Conservation (phyloP, 306 rosid species). For the Prunus campanulata region DNA sequence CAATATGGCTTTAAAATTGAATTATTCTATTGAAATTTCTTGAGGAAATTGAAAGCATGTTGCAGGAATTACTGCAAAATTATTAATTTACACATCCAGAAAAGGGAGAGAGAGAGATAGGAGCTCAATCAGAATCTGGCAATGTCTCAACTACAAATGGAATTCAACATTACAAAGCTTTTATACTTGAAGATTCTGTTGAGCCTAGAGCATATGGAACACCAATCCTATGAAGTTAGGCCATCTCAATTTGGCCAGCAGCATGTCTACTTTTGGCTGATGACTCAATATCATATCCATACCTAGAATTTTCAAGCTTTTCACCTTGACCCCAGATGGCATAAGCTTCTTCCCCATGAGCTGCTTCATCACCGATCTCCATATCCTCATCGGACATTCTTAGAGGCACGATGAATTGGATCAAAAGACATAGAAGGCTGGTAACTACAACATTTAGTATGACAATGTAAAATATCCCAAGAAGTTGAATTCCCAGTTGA, state of each 20-base stretch:
- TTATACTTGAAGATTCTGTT: background rate
- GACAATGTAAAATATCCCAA: conserved; percentile 25
- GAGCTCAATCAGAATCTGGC: background rate
- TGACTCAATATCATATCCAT: conserved; percentile 8
- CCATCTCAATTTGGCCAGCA: conserved; percentile 30
- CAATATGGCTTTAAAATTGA: background rate
- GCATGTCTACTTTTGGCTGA: background rate
- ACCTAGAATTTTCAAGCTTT: conserved; percentile 23
- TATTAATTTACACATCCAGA: background rate
- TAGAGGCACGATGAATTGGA: conserved; percentile 30
- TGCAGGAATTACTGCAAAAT: background rate
- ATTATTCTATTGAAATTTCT: background rate
- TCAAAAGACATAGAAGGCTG: conserved; percentile 26
- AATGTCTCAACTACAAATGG: background rate
- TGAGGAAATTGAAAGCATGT: background rate
- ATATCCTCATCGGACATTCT: conserved; percentile 41
- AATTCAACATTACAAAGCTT: conserved; percentile 5
- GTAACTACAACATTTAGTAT: conserved; percentile 27
- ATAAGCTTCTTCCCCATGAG: conserved; percentile 47
- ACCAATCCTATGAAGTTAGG: background rate
- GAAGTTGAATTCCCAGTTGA: conserved; percentile 32
- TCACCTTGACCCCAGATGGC: conserved; percentile 50
- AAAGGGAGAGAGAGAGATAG: background rate
- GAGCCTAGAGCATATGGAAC: background rate
- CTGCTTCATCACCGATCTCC: conserved; percentile 49